Evolutionary conservation across 1,139 yeast genomes (phyloP).

Genomic region (Blastobotrys elegans): DNA sequence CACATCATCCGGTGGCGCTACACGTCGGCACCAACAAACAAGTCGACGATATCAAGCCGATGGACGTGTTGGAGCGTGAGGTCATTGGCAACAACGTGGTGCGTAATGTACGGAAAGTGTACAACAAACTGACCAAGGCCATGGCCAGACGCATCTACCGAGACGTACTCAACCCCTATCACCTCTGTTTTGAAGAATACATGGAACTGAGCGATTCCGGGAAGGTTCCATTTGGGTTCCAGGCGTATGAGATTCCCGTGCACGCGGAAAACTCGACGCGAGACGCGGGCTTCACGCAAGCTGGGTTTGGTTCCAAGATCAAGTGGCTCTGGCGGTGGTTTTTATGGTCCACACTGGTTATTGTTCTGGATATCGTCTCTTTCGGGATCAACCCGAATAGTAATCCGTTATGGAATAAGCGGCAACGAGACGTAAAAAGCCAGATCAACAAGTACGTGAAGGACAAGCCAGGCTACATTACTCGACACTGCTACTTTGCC

Average conservation of each 20-base stretch:
- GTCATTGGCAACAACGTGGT: neutral
- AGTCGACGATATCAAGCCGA: neutral
- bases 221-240: conserved; percentile 4
- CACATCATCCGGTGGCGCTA: neutral
- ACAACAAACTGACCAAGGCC: neutral
- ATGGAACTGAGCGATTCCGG: neutral
- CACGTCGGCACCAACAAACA: neutral
- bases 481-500: neutral
- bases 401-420: neutral
- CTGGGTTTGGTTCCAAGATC: neutral
- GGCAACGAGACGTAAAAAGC: neutral
- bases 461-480: neutral
- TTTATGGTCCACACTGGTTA: neutral
- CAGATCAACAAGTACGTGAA: neutral
- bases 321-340: neutral
- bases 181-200: neutral
- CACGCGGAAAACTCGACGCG: neutral
- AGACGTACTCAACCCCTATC: neutral
- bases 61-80: neutral
- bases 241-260: neutral
- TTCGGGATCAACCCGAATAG: neutral
- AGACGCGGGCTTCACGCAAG: neutral
- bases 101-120: neutral
- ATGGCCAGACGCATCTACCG: neutral
- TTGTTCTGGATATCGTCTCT: neutral